Percentiles rank a stretch among this genome's conserved stretches.
These are phyloP conservation scores for Ogataea ramenticola DNA, from an alignment of 805 yeast genomes.

Conservation along the genomic window DNA sequence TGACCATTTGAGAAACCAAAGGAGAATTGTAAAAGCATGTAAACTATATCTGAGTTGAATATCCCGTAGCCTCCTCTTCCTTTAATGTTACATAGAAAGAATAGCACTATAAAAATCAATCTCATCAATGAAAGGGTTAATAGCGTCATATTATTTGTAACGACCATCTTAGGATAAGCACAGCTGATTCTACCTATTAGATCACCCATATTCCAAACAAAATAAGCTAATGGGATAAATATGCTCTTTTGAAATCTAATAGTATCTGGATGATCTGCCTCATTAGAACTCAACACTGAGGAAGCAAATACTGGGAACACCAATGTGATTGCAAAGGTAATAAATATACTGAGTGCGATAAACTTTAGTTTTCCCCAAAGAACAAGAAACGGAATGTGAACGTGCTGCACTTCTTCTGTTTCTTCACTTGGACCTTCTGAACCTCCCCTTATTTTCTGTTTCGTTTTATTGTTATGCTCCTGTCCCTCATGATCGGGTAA, in stretches of 20 bases:
- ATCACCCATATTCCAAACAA: slow-evolving; percentile 90
- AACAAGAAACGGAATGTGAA: slow-evolving; percentile 49
- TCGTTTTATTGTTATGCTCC: too few relatives aligned
- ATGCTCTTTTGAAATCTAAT: slow-evolving; percentile 40
- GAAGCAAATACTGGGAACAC: slow-evolving; percentile 90
- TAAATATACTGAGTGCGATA: slow-evolving; percentile 63
- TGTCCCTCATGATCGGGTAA: too few relatives aligned
- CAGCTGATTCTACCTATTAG: slow-evolving; percentile 68
- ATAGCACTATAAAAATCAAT: slow-evolving; percentile 58
- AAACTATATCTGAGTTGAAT: slow-evolving; percentile 51
- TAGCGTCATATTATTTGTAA: slow-evolving; percentile 36
- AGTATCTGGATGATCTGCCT: slow-evolving; percentile 12
- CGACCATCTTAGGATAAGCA: slow-evolving; percentile 36
- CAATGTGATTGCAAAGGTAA: slow-evolving; percentile 67
- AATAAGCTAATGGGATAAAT: slow-evolving; percentile 67
- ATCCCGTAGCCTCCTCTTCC: slow-evolving; percentile 27
- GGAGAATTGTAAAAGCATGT: slow-evolving; percentile 59
- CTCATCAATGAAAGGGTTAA: slow-evolving; percentile 52
- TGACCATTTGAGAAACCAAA: slow-evolving; percentile 92
- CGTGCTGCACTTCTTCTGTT: not conserved
- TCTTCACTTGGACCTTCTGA: too few relatives aligned
- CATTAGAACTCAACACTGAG: slow-evolving; percentile 44
- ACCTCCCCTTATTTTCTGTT: too few relatives aligned
- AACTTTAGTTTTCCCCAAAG: slow-evolving; percentile 57
- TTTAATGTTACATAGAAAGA: slow-evolving; percentile 59